phyloP scores from a whole-genome alignment of 2,329 filamentous ascomycete species.

The Mycosphaerella sp. region DNA sequence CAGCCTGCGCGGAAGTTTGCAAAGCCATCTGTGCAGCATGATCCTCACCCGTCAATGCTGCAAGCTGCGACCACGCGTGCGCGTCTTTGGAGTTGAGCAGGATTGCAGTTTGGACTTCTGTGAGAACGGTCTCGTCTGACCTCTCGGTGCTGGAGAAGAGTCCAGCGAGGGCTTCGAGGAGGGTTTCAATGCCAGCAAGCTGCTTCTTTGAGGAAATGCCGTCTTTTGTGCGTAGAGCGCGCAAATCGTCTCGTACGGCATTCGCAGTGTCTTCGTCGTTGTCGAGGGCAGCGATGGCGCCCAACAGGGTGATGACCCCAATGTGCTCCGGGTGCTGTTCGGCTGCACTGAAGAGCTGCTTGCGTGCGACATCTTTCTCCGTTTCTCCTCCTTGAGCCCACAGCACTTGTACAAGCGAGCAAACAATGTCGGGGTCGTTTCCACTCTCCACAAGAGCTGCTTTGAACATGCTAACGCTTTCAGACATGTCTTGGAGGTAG shows the following conservation, averaged over 20 bases:
- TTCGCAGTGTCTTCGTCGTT: conserved; percentile 71
- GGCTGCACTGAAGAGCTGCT: conserved; percentile 72
- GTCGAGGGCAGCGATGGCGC: conserved; percentile 76
- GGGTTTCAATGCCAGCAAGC: conserved; percentile 62
- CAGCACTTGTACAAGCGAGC: conserved; percentile 80
- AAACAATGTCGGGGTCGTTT: conserved; percentile 74
- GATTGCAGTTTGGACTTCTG: conserved; percentile 67
- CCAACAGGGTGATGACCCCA: conserved; percentile 71
- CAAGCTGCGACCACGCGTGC: conserved; percentile 72
- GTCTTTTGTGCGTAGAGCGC: conserved; percentile 62
- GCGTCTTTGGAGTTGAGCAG: conserved; percentile 75
- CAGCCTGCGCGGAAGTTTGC: conserved; percentile 64
- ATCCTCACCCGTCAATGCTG: conserved; percentile 50
- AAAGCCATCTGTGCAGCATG: conserved; percentile 70
- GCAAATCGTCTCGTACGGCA: conserved; percentile 72
- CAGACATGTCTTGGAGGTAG: conserved; percentile 57
- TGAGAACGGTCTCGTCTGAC: conserved; percentile 45
- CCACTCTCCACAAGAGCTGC: conserved; percentile 69
- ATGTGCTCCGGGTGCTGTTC: conserved; percentile 69
- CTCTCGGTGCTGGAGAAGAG: conserved; percentile 36
- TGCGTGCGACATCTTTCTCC: conserved; percentile 68
- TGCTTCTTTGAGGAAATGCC: conserved; percentile 58
- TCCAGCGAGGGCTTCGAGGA: conserved; percentile 67
- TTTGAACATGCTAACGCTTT: conserved; percentile 73
- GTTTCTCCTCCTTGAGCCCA: conserved; percentile 80